Percentiles rank a stretch among this genome's conserved stretches.
phyloP scores from a whole-genome alignment of 495 filamentous ascomycete species.

The Lineolata rhizophorae region DNA sequence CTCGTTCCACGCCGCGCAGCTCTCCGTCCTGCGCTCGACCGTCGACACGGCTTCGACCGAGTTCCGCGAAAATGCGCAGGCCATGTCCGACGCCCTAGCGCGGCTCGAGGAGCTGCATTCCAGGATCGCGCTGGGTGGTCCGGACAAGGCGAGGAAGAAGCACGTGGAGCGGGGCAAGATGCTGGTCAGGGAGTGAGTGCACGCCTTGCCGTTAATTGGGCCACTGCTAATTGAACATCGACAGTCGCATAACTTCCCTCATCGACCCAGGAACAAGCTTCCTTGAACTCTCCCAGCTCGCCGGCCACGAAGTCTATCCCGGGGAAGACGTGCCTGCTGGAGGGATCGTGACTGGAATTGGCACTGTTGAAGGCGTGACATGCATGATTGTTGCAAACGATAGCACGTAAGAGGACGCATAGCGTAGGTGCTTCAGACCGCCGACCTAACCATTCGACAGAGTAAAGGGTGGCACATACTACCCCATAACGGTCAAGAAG shows the following conservation, averaged over 20 bases:
- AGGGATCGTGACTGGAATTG: constrained; percentile 84
- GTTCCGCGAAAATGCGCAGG: constrained; percentile 58
- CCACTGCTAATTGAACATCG: background rate
- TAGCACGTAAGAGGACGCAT: too few relatives aligned
- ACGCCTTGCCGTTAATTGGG: background rate
- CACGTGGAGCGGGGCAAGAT: constrained; percentile 80
- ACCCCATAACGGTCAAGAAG: constrained; percentile 95
- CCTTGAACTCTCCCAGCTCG: constrained; percentile 71
- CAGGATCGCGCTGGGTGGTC: constrained; percentile 51
- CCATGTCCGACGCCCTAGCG: constrained; percentile 52
- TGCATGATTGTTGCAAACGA: constrained; percentile 96
- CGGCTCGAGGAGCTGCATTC: constrained; percentile 45
- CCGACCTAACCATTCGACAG: background rate
- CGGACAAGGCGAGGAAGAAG: constrained; percentile 71
- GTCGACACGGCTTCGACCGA: constrained; percentile 59
- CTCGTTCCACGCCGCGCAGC: constrained; percentile 29
- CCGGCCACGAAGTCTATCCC: constrained; percentile 68
- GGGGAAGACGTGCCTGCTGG: constrained; percentile 72
- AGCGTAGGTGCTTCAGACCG: too few relatives aligned
- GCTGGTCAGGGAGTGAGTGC: constrained; percentile 55
- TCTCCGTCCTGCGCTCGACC: constrained; percentile 54
- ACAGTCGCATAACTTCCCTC: constrained; percentile 56
- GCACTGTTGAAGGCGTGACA: constrained; percentile 69
- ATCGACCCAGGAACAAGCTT: constrained; percentile 82
- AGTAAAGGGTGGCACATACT: constrained; percentile 95